Evolutionary conservation across 768 basidiomycete genomes (phyloP), one percentile per base, ranked within the genome.

Genomic region (Chalciporus sphaerocephalus): DNA sequence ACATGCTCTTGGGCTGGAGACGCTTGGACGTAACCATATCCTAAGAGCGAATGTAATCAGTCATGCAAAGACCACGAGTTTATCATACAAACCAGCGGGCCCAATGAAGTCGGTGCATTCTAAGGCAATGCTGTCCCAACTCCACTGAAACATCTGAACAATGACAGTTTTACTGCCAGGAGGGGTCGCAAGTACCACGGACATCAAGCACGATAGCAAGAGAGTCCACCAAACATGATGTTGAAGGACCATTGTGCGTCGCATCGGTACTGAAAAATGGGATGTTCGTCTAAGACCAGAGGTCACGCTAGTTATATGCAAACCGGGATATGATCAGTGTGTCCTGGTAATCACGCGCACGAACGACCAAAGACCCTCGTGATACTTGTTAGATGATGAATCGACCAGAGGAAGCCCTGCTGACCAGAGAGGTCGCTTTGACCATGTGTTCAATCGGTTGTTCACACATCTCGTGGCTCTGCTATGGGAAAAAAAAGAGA

Each of bases 141-240:
- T 73, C 83, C 84, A 85, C 56, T 83, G 73, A 54, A 85, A 87
- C 76, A 87, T 79, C 61, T 85, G 81, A 13, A 80, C 72, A 56
- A 85, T 83, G 48, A 84, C 80, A 17, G 28, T 38, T 32, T 32
- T 32, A 32, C 30, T 32, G 15, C 30, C 30, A 32, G 30, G 15
- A 32, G 30, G 30, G 13, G 30, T n/a, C 5, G 30, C 30, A 8
- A 32, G 30, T n/a, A n/a, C 5, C 30, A 4, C 30, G 30, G 15
- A 6, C 13, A n/a, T 4, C 15, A 32, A n/a, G 7, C 15, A 32
- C 13, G 30, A 2, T 5, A 32, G 30, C 15, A n/a, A 5, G 15
- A 32, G 30, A 32, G n/a, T 32, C n/a, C 30, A n/a, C 6, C 8
- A 32, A 15, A n/a, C 5, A n/a, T 15, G 30, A 15, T 1, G 15